phyloP scores from a whole-genome alignment of 2,329 filamentous ascomycete genomes.

The Colletotrichum endophyticum region DNA sequence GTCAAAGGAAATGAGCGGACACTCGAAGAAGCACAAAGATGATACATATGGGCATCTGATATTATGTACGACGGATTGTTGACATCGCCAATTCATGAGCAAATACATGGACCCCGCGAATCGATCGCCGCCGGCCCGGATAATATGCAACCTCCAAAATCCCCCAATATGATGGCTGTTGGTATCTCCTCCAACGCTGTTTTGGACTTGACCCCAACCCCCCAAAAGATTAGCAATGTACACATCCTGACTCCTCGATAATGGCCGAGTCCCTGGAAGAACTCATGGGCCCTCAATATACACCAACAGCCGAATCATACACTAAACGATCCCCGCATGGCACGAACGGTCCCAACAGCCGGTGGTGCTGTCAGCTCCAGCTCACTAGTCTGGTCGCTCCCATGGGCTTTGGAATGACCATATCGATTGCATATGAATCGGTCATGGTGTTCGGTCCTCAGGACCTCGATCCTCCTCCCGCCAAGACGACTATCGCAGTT shows the following conservation, averaged over 20 bases:
- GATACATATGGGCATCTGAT: not conserved
- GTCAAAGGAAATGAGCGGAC: rapidly evolving
- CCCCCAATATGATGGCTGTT: not conserved
- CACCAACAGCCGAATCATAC: not conserved
- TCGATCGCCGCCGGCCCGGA: not conserved
- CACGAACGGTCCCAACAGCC: not conserved
- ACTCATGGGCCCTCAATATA: not conserved
- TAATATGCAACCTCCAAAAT: conserved; percentile 3
- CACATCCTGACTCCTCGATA: not conserved
- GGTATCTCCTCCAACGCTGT: not conserved
- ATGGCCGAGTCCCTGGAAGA: not conserved
- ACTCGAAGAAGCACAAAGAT: not conserved
- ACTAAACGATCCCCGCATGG: conserved; percentile 17
- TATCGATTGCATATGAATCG: not conserved
- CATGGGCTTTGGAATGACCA: conserved; percentile 7
- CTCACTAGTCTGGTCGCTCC: conserved; percentile 19
- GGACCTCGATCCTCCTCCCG: not conserved
- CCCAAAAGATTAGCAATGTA: not conserved
- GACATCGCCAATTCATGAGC: not conserved
- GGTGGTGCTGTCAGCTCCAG: conserved; percentile 7
- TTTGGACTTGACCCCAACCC: not conserved
- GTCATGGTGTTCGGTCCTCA: not conserved
- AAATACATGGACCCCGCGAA: not conserved
- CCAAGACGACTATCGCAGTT: not conserved
- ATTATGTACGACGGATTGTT: not conserved